Evolutionary conservation across 2,329 filamentous ascomycete species (phyloP), one percentile per base, ranked within the genome.

Genomic region (Fusarium cyanostomum): DNA sequence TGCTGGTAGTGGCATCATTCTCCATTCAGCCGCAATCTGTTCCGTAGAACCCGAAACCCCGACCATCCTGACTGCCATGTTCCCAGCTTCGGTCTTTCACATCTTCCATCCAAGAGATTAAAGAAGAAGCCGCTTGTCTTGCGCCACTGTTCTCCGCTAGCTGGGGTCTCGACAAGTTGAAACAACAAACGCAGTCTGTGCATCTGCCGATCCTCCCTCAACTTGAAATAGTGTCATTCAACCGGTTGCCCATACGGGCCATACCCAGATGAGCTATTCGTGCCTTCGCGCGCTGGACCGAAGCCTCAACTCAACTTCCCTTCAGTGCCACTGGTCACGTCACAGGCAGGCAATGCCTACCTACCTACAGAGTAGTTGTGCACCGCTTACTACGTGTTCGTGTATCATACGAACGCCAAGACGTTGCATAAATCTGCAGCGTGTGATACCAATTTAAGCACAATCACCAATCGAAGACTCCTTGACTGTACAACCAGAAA

Each of bases 121-220:
- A 18, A 52, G 56, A 64, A 64, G 55, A 66, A 55, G 56, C 60
- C 52, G 38, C 46, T 53, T 55, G 39, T 41, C 45, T 62, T 48
- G 34, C 51, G 39, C 54, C 53, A 68, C 51, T 55, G 11, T 49
- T 61, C 43, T 54, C 57, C 63, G 50, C 71, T 64, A 64, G 42
- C 42, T 45, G 56, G 62, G 63, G 55, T 52, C 52, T 58, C 64
- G 61, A 66, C 51, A 55, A 68, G 61, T 63, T 66, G 68, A 70
- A 71, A 69, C 68, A 43, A 48, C 38, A 52, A 55, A 44, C 55
- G 56, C 41, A 52, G 60, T 52, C 60, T 56, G 48, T 64, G 57
- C 61, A 56, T 67, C 33, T 44, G 55, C 39, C 45, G 62, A 69
- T 68, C 64, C 33, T 59, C 53, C 44, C 46, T 21, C 38, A 18